Base-by-base conservation (phyloP, 441 rosid species). In the Pelargonium fulgidum region DNA sequence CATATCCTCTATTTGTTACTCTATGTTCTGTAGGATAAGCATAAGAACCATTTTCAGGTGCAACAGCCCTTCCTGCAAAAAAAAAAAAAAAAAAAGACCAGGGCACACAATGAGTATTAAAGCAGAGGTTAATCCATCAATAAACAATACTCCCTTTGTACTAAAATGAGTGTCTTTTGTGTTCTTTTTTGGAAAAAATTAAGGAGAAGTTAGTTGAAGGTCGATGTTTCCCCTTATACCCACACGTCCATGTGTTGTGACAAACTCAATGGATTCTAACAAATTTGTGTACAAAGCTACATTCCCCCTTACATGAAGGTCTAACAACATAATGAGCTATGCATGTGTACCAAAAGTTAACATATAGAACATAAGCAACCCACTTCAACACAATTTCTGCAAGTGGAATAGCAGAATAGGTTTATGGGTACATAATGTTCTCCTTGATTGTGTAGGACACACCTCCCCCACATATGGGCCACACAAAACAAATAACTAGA, bases 51-150 rank as follows among this genome's bases (percentile, higher is more conserved):
- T 68, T 76, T 42, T 58, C 75, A 20, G 75, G 75, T 69, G 72
- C 64, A 64, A 61, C 62, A 64, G 67, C 65, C 76, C 78, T 64
- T 65, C 76, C 84, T 81, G 76, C 68, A 69, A 62, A 7, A 24
- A 5, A 47, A 65, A 1, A 69, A 62, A 7, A 24, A 5, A 47
- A 65, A 1, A 26, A 41, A 12, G 42, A 1, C 8, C 58, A 64
- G 59, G 42, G 64, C 39, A 41, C 42, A 65, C 8, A 62, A 20
- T 1, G 45, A 64, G 67, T 65, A 19, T 61, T 26, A 24, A 62
- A 22, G 64, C 52, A 44, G 63, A 72, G 56, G 68, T 13, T 16
- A 62, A 39, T 65, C 48, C 44, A 72, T 22, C 26, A 58, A 62
- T 50, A 65, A 7, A 36, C 24, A 33, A 54, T 62, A 11, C 20